These are phyloP conservation scores for Pleodorina starrii DNA, from an alignment of 139 green algal species.

Conservation along the genomic window DNA sequence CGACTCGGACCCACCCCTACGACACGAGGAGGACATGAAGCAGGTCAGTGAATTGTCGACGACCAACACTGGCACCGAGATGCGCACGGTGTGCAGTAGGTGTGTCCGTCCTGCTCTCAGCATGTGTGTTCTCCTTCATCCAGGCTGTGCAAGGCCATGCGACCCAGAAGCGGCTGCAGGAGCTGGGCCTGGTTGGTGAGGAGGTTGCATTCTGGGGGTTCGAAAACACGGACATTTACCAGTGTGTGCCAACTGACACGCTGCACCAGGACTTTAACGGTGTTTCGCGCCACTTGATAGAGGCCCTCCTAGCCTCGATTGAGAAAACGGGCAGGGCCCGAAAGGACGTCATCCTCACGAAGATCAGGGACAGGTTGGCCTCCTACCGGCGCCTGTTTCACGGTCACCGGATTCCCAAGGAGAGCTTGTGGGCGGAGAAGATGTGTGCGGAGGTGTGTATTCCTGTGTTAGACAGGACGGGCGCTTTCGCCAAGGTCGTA, in stretches of 20 bases:
- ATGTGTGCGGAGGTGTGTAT: not conserved
- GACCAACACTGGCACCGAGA: too few relatives aligned
- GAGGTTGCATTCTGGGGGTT: not conserved
- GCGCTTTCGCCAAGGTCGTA: too few relatives aligned
- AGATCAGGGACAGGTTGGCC: not conserved
- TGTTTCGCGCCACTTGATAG: not conserved
- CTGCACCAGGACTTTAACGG: slow-evolving; percentile 5
- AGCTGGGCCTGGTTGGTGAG: not conserved
- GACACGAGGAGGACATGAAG: not conserved
- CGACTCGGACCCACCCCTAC: not conserved
- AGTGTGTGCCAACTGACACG: not conserved
- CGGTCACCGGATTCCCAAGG: not conserved
- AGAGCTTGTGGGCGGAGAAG: not conserved
- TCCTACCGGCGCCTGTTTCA: not conserved
- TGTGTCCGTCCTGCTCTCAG: too few relatives aligned
- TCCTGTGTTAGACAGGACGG: too few relatives aligned
- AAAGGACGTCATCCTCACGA: not conserved
- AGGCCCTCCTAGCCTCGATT: not conserved
- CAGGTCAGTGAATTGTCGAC: not conserved
- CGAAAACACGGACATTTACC: not conserved
- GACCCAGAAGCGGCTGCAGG: not conserved
- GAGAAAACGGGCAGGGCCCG: not conserved
- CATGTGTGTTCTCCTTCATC: too few relatives aligned
- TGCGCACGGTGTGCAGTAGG: too few relatives aligned
- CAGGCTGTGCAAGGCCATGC: not conserved